Base-by-base conservation (phyloP, 2,329 filamentous ascomycete species). In the Diaporthe citri region DNA sequence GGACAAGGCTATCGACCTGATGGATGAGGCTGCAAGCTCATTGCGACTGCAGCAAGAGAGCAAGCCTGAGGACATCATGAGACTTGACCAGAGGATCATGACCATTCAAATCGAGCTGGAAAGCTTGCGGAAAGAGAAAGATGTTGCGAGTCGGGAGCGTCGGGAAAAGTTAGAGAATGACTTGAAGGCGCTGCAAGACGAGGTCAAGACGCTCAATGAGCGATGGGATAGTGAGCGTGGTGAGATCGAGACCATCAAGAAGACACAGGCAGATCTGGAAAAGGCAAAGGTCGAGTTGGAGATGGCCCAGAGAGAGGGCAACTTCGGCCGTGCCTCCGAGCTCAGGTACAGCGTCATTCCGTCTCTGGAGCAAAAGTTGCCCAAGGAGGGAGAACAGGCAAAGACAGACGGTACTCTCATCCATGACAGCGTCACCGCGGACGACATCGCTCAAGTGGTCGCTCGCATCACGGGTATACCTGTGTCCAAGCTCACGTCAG, bases 71-170 rank as follows among this genome's bases (percentile, higher is more conserved):
- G 92, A 96, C 12, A 98, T 99, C 46, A 95, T 97, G 86, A 92
- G 93, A 69, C 90, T 98, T 1, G 96, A 98, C 80, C 94, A 97
- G 76, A 95, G 96, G 80, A 98, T 98, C 76, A 97, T 98, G 91
- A 98, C 96, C 0, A 95, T 98, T 20, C 96, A 98, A 81, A 98
- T 99, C 77, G 96, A 99, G 82, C 88, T 98, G 0, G 97, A 98
- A 82, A 98, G 95, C 76, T 85, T 99, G 56, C 91, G 96, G 69
- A 98, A 98, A 80, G 97, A 99, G 83, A 97, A 93, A 15, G 97
- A 99, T 79, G 89, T 98, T 66, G 93, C 94, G 25, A 98, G 95
- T 81, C 93, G 92, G 78, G 97, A 98, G 83, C 91, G 97, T 25
- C 90, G 95, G 31, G 94, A 97, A 80, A 96, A 96, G 80, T 89